Evolutionary conservation across 2,329 filamentous ascomycete genomes (phyloP), one percentile per base, ranked within the genome.

Genomic region (Metarhizium sp.): DNA sequence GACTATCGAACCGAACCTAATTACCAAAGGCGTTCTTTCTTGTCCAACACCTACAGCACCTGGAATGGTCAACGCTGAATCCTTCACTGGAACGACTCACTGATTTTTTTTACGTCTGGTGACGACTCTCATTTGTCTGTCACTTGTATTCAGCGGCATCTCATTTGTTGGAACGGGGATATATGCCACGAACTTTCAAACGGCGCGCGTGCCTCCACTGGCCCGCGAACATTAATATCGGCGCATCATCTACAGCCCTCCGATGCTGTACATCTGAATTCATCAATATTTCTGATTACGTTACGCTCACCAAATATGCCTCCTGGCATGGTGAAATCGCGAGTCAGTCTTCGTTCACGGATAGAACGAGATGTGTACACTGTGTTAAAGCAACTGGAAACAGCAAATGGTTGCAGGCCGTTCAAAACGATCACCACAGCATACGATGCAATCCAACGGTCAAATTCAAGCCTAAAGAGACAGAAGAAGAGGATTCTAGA

Each of bases 381-480:
- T 65, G 80, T 94, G 42, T 80, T 95, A 42, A 82, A 82, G 60
- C 94, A 90, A 69, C 77, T 92, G 53, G 79, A 89, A 34, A 29
- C 43, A 54, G 86, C 90, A 57, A 81, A 81, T 52, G 73, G 78
- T 50, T 77, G 77, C 50, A 75, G 75, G 34, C 66, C 64, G 8
- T 70, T 72, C 62, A 68, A 66, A 34, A 84, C 81, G 1, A 75
- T 86, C 3, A 71, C 78, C 2, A 71, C 75, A 2, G 80, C 95
- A 1, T 96, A 94, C 67, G 86, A 91, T 43, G 82, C 81, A 57
- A 90, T 97, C 59, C 89, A 91, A 62, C 75, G 77, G 52, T 96
- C 91, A 14, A 96, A 96, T 68, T 95, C 91, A 0, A 91, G 87
- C 62, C 72, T 97, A 25, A 90, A 88, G 59, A 79, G 94, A 25